phyloP scores from a whole-genome alignment of 2,329 filamentous ascomycete genomes.

The Phialemonium atrogriseum region DNA sequence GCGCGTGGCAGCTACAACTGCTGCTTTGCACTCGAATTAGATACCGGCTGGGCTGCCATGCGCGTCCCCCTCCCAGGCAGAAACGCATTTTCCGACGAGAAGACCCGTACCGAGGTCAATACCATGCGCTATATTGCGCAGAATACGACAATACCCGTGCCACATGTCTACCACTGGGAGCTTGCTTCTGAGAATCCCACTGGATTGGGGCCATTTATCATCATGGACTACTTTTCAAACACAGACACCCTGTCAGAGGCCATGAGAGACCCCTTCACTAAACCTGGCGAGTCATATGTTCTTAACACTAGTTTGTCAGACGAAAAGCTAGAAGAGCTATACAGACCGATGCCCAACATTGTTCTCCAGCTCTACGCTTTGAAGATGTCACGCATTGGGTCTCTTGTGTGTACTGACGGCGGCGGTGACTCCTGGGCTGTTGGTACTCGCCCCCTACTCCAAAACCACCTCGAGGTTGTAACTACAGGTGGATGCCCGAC shows the following conservation, averaged over 20 bases:
- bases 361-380: constrained; percentile 28
- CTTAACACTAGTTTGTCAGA: constrained; percentile 23
- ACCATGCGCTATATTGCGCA: constrained; percentile 22
- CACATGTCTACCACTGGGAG: constrained; percentile 21
- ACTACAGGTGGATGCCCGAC: constrained; percentile 9
- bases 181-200: constrained; percentile 21
- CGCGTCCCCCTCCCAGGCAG: constrained; percentile 4
- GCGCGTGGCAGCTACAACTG: constrained; percentile 7
- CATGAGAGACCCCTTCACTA: too few relatives aligned
- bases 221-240: constrained; percentile 29
- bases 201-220: constrained; percentile 26
- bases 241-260: too few relatives aligned
- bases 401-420: constrained; percentile 18
- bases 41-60: constrained; percentile 2
- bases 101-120: constrained; percentile 24
- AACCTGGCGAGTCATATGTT: too few relatives aligned
- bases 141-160: constrained; percentile 25
- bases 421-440: constrained; percentile 18
- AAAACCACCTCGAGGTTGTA: constrained; percentile 32
- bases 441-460: constrained; percentile 23
- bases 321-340: constrained; percentile 23
- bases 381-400: constrained; percentile 28
- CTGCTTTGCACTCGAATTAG: constrained; percentile 6
- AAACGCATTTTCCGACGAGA: constrained; percentile 23
- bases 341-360: constrained; percentile 31